Conservation (phyloP, 768 basidiomycete species). For the Tephrocybe sp. region DNA sequence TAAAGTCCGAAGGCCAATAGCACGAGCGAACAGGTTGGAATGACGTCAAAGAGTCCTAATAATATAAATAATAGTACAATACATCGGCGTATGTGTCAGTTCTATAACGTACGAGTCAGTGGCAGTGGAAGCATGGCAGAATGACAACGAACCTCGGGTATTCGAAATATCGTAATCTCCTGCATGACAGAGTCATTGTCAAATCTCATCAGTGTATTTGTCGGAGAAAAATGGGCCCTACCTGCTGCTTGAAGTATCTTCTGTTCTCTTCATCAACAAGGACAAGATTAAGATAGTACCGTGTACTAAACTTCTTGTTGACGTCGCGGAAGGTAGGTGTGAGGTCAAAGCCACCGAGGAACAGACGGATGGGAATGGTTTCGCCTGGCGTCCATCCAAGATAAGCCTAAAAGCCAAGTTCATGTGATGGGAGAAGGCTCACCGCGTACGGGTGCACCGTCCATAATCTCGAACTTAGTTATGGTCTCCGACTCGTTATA, state of each 20-base stretch:
- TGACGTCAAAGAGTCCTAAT: constrained; percentile 1
- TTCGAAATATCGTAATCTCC: constrained; percentile 21
- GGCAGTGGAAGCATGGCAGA: not conserved
- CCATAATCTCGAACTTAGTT: constrained; percentile 99
- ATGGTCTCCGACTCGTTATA: constrained; percentile 99
- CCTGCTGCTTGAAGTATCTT: constrained; percentile 97
- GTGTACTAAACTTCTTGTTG: constrained; percentile 97
- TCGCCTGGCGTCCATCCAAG: constrained; percentile 56
- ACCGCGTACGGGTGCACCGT: constrained; percentile 97
- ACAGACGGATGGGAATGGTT: constrained; percentile 96
- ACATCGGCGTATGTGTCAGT: constrained; percentile 12
- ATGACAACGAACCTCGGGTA: constrained; percentile 17
- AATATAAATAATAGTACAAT: constrained; percentile 12
- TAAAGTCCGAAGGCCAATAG: too few relatives aligned
- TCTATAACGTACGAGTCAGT: not conserved
- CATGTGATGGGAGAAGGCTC: constrained; percentile 18
- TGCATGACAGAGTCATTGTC: too few relatives aligned
- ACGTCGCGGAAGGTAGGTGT: constrained; percentile 99
- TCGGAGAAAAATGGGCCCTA: too few relatives aligned
- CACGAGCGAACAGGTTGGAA: too few relatives aligned
- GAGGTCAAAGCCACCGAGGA: constrained; percentile 96
- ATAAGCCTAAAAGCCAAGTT: not conserved
- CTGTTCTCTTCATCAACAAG: constrained; percentile 98
- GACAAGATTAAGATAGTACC: constrained; percentile 97
- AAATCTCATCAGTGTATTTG: too few relatives aligned